Base-by-base conservation (phyloP, 2,329 filamentous ascomycete species). In the Colletotrichum lini region DNA sequence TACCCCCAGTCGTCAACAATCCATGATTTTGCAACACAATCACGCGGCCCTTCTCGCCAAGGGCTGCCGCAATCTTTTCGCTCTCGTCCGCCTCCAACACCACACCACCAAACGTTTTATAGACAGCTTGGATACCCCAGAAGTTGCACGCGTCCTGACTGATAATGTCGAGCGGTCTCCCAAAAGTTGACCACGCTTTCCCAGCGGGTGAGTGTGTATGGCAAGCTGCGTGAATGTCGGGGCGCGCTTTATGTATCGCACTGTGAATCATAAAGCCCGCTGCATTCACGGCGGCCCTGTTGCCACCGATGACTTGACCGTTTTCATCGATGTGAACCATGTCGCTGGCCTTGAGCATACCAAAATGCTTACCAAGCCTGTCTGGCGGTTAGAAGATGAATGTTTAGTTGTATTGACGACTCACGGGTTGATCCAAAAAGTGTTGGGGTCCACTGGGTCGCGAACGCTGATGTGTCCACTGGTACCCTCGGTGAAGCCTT, bases 1-100 rank as follows among this genome's bases (percentile, higher is more conserved):
- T 93, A 0, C 77, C 78, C 0, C 91, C 91, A 0, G 90, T 89
- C 0, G 90, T 92, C 53, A 93, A 77, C 15, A 93, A 77, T 0
- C 91, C 91, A 76, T 93, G 91, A 73, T 93, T 93, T 60, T 88
- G 82, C 38, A 93, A 79, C 40, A 93, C 89, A 67, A 89, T 82
- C 0, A 84, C 87, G 74, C 81, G 88, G 56, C 85, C 85, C 0
- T 83, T 79, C 0, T 77, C 74, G 0, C 91, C 91, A 1, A 93
- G 77, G 0, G 90, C 87, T 35, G 82, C 80, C 0, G 90, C 90
- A 58, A 93, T 85, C 26, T 85, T 82, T 49, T 84, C 78, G 0
- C 90, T 90, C 78, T 93, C 91, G 58, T 88, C 89, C n/a, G 84
- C 84, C 1, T 83, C 86, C 42, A 92, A 84, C 0, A 92, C 90